phyloP scores from a whole-genome alignment of 2,329 filamentous ascomycete species.

The Lachnellula subtilissima region DNA sequence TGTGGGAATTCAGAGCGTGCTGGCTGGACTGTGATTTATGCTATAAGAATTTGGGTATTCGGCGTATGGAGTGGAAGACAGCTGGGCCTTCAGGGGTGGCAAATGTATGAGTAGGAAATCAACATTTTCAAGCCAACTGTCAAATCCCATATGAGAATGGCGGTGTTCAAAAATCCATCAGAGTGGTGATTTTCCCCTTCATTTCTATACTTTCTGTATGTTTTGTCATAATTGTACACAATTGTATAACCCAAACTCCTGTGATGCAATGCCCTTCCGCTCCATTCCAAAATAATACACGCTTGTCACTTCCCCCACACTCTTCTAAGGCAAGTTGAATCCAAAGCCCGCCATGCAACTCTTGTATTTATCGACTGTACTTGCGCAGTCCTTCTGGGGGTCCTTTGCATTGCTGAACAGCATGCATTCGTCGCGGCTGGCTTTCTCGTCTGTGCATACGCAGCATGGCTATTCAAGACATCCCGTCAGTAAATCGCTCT shows the following conservation, averaged over 20 bases:
- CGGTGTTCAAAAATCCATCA: background rate
- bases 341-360: slow-evolving; percentile 91
- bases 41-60: background rate
- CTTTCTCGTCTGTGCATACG: slow-evolving; percentile 94
- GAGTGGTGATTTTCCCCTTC: background rate
- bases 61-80: background rate
- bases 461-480: slow-evolving; percentile 73
- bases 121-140: background rate
- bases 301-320: background rate
- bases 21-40: slow-evolving; percentile 44
- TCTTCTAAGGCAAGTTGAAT: slow-evolving; percentile 54
- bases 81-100: background rate
- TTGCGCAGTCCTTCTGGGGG: slow-evolving; percentile 77
- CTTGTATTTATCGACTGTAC: slow-evolving; percentile 79
- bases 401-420: slow-evolving; percentile 85
- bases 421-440: slow-evolving; percentile 95
- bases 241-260: background rate
- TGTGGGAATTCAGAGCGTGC: slow-evolving; percentile 75
- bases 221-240: background rate
- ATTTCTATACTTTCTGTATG: background rate
- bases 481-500: slow-evolving; percentile 1
- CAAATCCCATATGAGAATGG: background rate
- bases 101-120: background rate
- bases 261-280: background rate
- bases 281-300: background rate